phyloP scores from a whole-genome alignment of 768 basidiomycete genomes.

The Mycena haematopus region DNA sequence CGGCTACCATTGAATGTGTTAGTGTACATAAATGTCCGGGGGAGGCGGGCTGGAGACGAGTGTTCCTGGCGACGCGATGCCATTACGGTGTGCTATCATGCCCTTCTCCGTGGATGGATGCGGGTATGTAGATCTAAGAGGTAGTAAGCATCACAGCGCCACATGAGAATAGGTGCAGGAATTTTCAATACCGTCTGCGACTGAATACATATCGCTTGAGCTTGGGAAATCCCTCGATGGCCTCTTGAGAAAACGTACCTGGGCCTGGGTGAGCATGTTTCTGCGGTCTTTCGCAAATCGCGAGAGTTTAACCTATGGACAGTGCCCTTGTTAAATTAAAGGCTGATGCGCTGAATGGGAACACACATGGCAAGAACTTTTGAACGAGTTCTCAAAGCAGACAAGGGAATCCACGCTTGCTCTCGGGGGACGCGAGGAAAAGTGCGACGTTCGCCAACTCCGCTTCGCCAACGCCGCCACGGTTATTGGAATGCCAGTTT shows the following conservation, averaged over 20 bases:
- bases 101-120: neutral
- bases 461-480: constrained; percentile 11
- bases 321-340: neutral
- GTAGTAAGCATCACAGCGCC: no score
- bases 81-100: neutral
- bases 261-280: neutral
- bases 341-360: neutral
- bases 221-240: neutral
- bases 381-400: constrained; percentile 22
- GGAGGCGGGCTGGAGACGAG: neutral
- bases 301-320: constrained; percentile 15
- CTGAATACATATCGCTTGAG: neutral
- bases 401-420: constrained; percentile 16
- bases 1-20: neutral
- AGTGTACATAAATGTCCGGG: neutral
- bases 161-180: no score
- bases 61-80: neutral
- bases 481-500: constrained; percentile 18
- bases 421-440: constrained; percentile 11
- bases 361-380: constrained; percentile 25
- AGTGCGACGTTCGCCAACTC: constrained; percentile 19
- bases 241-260: neutral
- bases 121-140: no score
- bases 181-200: neutral
- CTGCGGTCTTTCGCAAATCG: neutral